Evolutionary conservation across 2,329 filamentous ascomycete genomes (phyloP), one percentile per base, ranked within the genome.

Genomic region (Chaetomium strumarium): DNA sequence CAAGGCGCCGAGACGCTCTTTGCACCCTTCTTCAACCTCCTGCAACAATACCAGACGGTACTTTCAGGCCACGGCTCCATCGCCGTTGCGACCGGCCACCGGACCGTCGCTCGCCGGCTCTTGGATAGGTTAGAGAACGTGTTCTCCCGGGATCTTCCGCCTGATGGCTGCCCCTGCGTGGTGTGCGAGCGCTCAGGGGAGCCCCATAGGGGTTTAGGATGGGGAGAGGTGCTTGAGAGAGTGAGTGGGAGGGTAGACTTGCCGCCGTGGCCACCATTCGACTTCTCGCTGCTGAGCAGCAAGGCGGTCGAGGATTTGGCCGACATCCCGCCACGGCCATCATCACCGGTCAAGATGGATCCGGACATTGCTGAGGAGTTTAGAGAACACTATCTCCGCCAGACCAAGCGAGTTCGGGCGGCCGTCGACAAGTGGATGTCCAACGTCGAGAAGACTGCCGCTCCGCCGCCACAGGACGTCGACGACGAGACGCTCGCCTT

Each of bases 301-400:
- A 84, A 82, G 60, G 80, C 84, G 5, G 77, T 79, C 38, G 75
- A 81, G 36, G 82, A 81, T 33, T 55, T 88, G 70, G 81, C 85
- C 73, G 75, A 88, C 40, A 65, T 75, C 31, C 78, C 78, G 10
- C 71, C 70, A 4, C 73, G 82, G 37, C 81, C 82, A 10, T 72
- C 74, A 5, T 85, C 82, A 0, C 82, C 82, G 8, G 72, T 85
- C 46, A 82, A 95, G 68, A 82, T 97, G 54, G 92, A 97, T 62
- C 89, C 93, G 7, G 92, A 97, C 67, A 89, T 97, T 11, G 90
- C 90, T 0, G 90, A 96, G 58, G 90, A 96, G 67, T 96, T 92
- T 65, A 81, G 90, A 42, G 90, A 93, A 49, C 90, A 96, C 66
- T 97, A 95, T 66, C 81, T 95, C 46, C 85, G 88, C 37, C 91